Evolutionary conservation across 805 yeast genomes (phyloP).

Genomic region (Ogataea populi-albae): DNA sequence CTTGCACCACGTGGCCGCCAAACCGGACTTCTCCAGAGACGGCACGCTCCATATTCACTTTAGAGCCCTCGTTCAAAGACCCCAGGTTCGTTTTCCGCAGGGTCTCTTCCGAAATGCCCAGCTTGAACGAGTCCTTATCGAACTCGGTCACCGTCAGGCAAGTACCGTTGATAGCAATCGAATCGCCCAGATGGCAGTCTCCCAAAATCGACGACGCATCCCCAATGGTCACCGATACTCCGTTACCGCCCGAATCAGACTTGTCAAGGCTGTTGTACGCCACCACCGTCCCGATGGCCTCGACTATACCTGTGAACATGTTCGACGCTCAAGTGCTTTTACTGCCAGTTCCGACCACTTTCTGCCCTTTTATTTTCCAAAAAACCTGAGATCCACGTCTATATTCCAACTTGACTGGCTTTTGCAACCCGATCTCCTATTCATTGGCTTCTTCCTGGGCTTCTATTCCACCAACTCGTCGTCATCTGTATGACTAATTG

Average conservation of each 20-base stretch:
- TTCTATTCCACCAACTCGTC: too few species aligned
- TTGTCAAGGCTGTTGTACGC: constrained; percentile 47
- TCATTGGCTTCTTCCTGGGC: too few species aligned
- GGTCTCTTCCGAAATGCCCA: constrained; percentile 93
- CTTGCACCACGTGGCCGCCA: constrained; percentile 98
- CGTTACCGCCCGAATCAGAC: constrained; percentile 62
- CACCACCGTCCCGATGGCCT: constrained; percentile 63
- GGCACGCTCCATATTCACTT: constrained; percentile 90
- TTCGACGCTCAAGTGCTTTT: too few species aligned
- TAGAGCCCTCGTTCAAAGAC: constrained; percentile 49
- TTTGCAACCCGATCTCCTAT: too few species aligned
- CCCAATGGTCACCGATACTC: constrained; percentile 65
- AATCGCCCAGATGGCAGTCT: constrained; percentile 92
- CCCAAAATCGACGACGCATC: constrained; percentile 60
- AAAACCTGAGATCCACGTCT: too few species aligned
- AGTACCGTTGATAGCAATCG: constrained; percentile 84
- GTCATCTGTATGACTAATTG: too few species aligned
- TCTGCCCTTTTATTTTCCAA: too few species aligned
- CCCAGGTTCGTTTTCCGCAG: constrained; percentile 78
- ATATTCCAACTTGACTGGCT: too few species aligned
- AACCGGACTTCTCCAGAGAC: constrained; percentile 74
- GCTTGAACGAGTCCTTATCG: constrained; percentile 59
- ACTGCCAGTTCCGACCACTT: too few species aligned
- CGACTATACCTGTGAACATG: constrained; percentile 96
- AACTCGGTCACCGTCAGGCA: constrained; percentile 93